Conservation (phyloP, 768 basidiomycete species). For the Austroboletus eburneus region DNA sequence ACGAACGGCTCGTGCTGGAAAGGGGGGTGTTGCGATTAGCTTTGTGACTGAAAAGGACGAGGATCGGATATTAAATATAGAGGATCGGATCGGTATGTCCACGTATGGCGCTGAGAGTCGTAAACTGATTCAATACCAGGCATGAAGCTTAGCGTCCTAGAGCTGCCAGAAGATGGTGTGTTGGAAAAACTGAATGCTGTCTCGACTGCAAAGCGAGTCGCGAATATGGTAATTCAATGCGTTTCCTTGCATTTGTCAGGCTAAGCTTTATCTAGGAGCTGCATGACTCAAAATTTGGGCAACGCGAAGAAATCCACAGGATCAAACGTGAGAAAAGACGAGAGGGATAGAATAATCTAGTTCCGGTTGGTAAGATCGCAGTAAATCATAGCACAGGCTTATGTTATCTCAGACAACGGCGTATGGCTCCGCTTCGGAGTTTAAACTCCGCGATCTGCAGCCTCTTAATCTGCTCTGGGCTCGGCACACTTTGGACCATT, state of each 20-base stretch:
- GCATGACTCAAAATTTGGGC: slow-evolving; percentile 85
- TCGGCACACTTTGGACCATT: neutral
- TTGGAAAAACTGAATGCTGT: slow-evolving; percentile 83
- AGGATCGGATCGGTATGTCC: slow-evolving; percentile 77
- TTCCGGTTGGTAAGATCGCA: neutral
- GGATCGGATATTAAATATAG: slow-evolving; percentile 75
- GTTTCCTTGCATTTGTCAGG: neutral
- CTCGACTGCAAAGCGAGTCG: slow-evolving; percentile 89
- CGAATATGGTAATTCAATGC: slow-evolving; percentile 71
- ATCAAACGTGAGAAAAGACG: slow-evolving; percentile 43
- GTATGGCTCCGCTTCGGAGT: slow-evolving; percentile 15
- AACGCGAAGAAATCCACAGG: slow-evolving; percentile 78
- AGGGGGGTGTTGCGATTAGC: slow-evolving; percentile 86
- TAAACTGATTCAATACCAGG: slow-evolving; percentile 39
- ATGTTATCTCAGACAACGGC: neutral
- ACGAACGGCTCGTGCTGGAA: slow-evolving; percentile 85
- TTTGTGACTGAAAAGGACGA: slow-evolving; percentile 95
- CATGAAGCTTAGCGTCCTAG: slow-evolving; percentile 71
- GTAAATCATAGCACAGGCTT: neutral
- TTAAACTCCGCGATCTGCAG: slow-evolving; percentile 11
- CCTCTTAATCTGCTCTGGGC: slow-evolving; percentile 5
- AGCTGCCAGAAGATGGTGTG: slow-evolving; percentile 73
- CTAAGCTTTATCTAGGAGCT: slow-evolving; percentile 53
- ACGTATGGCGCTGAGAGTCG: neutral
- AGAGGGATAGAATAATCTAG: neutral